Evolutionary conservation across 1,284 basidiomycete genomes (phyloP).

Genomic region (Tausonia pullulans): DNA sequence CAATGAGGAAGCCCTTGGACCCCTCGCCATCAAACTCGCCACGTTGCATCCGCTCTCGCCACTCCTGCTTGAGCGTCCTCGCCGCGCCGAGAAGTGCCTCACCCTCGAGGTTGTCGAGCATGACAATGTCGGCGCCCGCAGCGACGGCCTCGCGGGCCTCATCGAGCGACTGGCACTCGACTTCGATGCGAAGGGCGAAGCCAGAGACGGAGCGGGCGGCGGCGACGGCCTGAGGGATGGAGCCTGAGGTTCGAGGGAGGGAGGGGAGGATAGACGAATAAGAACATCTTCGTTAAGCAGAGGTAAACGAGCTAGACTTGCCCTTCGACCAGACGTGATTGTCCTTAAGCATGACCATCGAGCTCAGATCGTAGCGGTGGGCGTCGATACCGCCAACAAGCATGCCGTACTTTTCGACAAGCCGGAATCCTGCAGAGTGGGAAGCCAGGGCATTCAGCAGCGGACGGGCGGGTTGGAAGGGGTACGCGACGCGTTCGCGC

Average conservation of each 20-base stretch:
- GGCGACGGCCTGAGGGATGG: constrained; percentile 76
- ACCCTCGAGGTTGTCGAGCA: constrained; percentile 94
- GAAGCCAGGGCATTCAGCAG: too few relatives aligned
- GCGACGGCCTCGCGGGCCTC: constrained; percentile 94
- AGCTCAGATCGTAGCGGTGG: constrained; percentile 91
- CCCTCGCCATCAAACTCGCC: constrained; percentile 19
- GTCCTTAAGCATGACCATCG: constrained; percentile 99
- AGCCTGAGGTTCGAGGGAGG: constrained; percentile 41
- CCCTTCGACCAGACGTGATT: constrained; percentile 98
- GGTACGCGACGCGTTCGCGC: too few relatives aligned
- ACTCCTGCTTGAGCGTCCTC: constrained; percentile 57
- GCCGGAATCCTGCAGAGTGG: constrained; percentile 57
- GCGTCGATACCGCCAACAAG: constrained; percentile 92
- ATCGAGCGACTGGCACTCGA: constrained; percentile 77
- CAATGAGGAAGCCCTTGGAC: constrained; percentile 69
- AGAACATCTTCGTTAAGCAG: neutral
- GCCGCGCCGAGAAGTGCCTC: constrained; percentile 57
- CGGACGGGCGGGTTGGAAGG: too few relatives aligned
- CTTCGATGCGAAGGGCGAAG: constrained; percentile 85
- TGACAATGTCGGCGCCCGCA: constrained; percentile 92
- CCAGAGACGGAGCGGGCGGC: constrained; percentile 81
- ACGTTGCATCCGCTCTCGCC: constrained; percentile 31
- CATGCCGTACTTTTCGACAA: constrained; percentile 99
- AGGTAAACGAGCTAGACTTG: constrained; percentile 28
- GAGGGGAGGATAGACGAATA: neutral